Base-by-base conservation (phyloP, 495 filamentous ascomycete species). In the Pseudoneurospora amorphoporcata region DNA sequence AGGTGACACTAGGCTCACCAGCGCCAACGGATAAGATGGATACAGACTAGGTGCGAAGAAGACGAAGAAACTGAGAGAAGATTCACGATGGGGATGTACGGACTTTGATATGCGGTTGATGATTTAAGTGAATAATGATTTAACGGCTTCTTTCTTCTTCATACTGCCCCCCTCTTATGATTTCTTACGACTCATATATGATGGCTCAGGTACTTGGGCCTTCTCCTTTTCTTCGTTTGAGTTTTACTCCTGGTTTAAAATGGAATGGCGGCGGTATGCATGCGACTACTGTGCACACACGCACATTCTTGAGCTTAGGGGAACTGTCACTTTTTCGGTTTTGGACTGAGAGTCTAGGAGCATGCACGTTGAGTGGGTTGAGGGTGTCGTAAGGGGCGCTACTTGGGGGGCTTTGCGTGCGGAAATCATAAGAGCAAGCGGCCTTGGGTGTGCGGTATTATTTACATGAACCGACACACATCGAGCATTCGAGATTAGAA, bases 1-100 rank as follows among this genome's bases (percentile, higher is more conserved):
- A 81, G 58, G 79, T 81, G n/a, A 76, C 75, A 12, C 75, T 81
- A 2, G 79, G 79, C 0, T 81, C 79, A 29, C 79, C 79, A 2
- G 73, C 73, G 3, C 76, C 79, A 41, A 76, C 77, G 53, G 79
- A 80, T 72, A 69, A 45, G 37, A 79, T 78, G 78, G 78, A 81
- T 35, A 77, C 72, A 42, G 77, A 79, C 37, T 81, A 69, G 39
- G n/a, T n/a, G 38, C 12, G 14, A 61, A 61, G 53, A 35, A 61
- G 12, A 29, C 14, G 53, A 35, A 17, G 53, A 61, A 17, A 16
- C 12, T 35, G 14, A 35, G 53, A 61, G 29, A 35, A 16, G 53
- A 17, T 61, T 17, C 14, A 61, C 7, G 53, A 61, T 8, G 53
- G 17, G 8, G 53, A 17, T 61, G 29, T 61, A 35, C 14, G 12